Conservation (phyloP, 2,329 filamentous ascomycete species). For the Fusarium sp. region DNA sequence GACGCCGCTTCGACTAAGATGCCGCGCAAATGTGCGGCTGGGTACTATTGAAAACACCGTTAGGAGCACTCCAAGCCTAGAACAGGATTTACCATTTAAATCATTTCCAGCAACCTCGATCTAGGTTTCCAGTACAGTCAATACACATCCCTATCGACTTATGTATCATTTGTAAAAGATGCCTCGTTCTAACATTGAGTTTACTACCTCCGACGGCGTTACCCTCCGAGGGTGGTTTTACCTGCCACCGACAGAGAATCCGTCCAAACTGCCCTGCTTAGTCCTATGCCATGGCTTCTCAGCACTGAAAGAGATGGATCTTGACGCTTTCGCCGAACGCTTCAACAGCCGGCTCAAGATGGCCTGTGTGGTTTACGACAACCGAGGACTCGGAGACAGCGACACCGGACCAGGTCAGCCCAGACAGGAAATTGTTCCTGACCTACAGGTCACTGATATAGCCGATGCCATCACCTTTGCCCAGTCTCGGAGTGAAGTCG, state of each 20-base stretch:
- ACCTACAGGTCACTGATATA: neutral
- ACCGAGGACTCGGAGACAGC: neutral
- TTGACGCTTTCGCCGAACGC: neutral
- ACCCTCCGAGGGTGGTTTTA: neutral
- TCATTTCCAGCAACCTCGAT: fast-evolving
- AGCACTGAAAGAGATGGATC: neutral
- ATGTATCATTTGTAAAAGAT: no score
- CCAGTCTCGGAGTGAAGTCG: neutral
- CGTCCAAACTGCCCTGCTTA: neutral
- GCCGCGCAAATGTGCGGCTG: no score
- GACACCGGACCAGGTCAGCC: neutral
- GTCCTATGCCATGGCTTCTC: neutral
- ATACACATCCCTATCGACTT: no score
- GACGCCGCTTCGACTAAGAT: neutral
- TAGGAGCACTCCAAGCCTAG: no score
- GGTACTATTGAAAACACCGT: no score
- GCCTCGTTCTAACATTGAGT: no score
- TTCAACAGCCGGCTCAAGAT: neutral
- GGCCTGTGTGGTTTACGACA: neutral
- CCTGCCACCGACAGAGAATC: neutral
- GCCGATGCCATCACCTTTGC: neutral
- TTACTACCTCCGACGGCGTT: neutral
- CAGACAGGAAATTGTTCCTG: neutral
- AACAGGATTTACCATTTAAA: neutral
- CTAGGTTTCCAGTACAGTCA: no score